A percentile compares a stretch with the other conserved stretches of the same genome.
Evolutionary conservation across 2,329 filamentous ascomycete genomes (phyloP).

Genomic region (Fusarium verrucosum): DNA sequence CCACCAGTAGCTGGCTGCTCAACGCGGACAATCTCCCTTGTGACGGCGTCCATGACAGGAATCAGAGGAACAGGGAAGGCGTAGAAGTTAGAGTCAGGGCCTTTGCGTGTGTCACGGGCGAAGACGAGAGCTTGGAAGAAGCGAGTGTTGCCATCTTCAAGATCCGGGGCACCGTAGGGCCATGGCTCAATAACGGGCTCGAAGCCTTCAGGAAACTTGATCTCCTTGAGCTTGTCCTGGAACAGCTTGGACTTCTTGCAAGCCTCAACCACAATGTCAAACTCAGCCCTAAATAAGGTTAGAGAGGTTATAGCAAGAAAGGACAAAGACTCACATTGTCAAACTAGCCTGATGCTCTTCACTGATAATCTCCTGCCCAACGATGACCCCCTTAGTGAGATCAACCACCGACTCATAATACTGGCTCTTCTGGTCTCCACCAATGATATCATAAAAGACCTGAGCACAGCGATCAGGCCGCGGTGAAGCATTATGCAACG

Average conservation of each 20-base stretch:
- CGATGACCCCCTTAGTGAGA: constrained; percentile 39
- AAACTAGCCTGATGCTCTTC: constrained; percentile 46
- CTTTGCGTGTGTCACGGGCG: constrained; percentile 43
- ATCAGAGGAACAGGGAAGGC: constrained; percentile 63
- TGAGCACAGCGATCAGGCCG: constrained; percentile 53
- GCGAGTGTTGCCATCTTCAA: constrained; percentile 44
- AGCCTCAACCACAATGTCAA: constrained; percentile 48
- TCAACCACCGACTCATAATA: constrained; percentile 52
- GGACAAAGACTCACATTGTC: constrained; percentile 39
- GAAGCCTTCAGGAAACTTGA: constrained; percentile 45
- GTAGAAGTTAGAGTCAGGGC: constrained; percentile 63
- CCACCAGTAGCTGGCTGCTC: constrained; percentile 50
- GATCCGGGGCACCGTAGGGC: constrained; percentile 47
- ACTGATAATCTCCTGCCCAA: constrained; percentile 43
- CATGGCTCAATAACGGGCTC: constrained; percentile 49
- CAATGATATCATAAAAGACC: constrained; percentile 53
- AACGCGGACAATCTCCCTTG: constrained; percentile 47
- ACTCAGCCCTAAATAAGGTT: constrained; percentile 32
- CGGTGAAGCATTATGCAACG: constrained; percentile 41
- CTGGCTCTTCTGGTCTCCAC: constrained; percentile 34
- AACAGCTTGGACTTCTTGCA: constrained; percentile 46
- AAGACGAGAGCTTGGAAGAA: constrained; percentile 50
- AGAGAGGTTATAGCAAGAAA: fast-evolving
- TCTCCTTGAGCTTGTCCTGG: constrained; percentile 44
- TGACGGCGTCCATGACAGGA: constrained; percentile 52